Conservation (phyloP, 257 asterid genomes). For the Petunia axillaris region DNA sequence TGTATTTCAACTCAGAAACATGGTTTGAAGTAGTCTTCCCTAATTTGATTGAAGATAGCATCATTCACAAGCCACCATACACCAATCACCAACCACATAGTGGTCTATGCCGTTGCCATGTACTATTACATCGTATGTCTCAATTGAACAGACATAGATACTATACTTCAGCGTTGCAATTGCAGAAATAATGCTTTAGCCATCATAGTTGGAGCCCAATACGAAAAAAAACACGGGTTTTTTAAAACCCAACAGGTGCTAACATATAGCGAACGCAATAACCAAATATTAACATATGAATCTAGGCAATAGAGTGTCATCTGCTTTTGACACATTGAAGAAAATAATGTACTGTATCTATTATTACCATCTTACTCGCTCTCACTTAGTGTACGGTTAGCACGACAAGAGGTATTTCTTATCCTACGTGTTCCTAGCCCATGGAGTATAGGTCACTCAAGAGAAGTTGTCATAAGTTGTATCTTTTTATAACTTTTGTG, state of each 20-base stretch:
- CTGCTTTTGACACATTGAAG: neutral
- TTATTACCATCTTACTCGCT: neutral
- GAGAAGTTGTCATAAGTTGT: neutral
- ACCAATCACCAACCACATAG: slow-evolving; percentile 1
- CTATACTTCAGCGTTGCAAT: neutral
- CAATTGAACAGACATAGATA: neutral
- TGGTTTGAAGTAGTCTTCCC: neutral
- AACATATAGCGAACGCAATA: neutral
- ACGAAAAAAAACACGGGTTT: neutral
- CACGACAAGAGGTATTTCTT: neutral
- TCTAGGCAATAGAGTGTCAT: neutral
- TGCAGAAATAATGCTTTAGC: neutral
- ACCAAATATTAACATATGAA: neutral
- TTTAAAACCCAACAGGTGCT: slow-evolving; percentile 9
- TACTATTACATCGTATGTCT: slow-evolving; percentile 2
- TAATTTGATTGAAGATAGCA: slow-evolving; percentile 1
- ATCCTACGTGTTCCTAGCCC: neutral
- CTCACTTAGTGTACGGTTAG: neutral
- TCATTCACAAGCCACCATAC: slow-evolving; percentile 17
- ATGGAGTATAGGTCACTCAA: neutral
- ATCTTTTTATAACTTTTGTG: neutral
- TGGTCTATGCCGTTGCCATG: neutral
- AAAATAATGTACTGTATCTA: neutral
- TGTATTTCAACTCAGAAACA: neutral
- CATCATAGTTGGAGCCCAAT: neutral